Evolutionary conservation across 2,329 filamentous ascomycete species (phyloP).

Genomic region (Paraphoma chrysanthemicola): DNA sequence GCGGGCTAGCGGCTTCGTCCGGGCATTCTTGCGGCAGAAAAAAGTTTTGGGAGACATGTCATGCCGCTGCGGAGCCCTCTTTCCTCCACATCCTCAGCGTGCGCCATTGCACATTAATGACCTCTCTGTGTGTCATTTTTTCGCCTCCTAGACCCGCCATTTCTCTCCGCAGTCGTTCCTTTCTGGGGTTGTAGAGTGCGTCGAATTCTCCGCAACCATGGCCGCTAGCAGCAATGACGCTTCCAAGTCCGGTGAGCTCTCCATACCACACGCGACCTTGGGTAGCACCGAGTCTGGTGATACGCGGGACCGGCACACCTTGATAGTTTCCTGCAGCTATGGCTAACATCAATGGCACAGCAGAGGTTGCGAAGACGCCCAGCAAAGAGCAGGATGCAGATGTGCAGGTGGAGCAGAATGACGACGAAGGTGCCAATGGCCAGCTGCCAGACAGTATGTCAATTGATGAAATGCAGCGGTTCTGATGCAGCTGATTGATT

Average conservation of each 20-base stretch:
- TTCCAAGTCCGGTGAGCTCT: conserved; percentile 45
- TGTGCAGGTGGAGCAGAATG: conserved; percentile 25
- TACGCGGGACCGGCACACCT: not conserved
- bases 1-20: conserved; percentile 27
- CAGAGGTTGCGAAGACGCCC: conserved; percentile 37
- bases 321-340: conserved; percentile 10
- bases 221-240: conserved; percentile 47
- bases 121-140: conserved; percentile 37
- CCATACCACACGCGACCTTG: conserved; percentile 15
- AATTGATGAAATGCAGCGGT: not conserved
- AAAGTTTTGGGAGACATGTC: conserved; percentile 34
- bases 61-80: not conserved
- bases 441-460: conserved; percentile 42
- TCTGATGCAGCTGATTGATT: conserved; percentile 8
- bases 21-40: conserved; percentile 25
- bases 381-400: conserved; percentile 30
- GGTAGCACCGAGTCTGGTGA: conserved; percentile 1
- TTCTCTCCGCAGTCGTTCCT: conserved; percentile 33
- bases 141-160: conserved; percentile 22
- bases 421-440: conserved; percentile 37
- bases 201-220: conserved; percentile 31
- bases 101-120: conserved; percentile 44
- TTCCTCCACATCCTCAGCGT: conserved; percentile 19
- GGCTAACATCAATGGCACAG: conserved; percentile 25
- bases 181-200: conserved; percentile 21